Percentiles rank a stretch among this genome's conserved stretches.
These are phyloP conservation scores for Bruguiera gymnorhiza DNA, from an alignment of 345 rosid genomes.

Conservation along the genomic window DNA sequence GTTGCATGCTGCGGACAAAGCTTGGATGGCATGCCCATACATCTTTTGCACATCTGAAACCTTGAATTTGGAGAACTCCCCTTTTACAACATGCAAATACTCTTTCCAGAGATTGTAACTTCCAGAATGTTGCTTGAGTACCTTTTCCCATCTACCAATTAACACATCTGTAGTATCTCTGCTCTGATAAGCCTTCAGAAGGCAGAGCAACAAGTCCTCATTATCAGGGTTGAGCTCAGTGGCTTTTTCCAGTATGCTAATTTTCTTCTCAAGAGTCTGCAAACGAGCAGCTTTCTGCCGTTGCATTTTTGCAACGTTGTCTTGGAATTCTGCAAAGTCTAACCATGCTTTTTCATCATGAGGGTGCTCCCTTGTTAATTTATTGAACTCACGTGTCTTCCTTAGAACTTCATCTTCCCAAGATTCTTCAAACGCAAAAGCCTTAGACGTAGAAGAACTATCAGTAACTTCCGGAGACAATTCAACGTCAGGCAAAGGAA, in stretches of 20 bases:
- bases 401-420: constrained; percentile 91
- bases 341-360: constrained; percentile 77
- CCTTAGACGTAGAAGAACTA: constrained; percentile 21
- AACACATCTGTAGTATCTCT: constrained; percentile 74
- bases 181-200: constrained; percentile 76
- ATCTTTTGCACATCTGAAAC: constrained; percentile 84
- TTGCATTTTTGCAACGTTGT: constrained; percentile 67
- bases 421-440: constrained; percentile 58
- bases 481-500: constrained; percentile 51
- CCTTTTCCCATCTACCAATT: constrained; percentile 78
- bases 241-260: constrained; percentile 90
- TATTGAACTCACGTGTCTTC: constrained; percentile 77
- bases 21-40: constrained; percentile 86
- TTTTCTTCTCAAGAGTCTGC: constrained; percentile 91
- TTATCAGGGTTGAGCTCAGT: constrained; percentile 82
- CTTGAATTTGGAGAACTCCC: constrained; percentile 91
- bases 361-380: constrained; percentile 70
- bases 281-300: constrained; percentile 77
- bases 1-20: constrained; percentile 70
- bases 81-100: constrained; percentile 72
- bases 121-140: constrained; percentile 64
- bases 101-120: constrained; percentile 81
- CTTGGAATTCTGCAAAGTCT: constrained; percentile 86
- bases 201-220: constrained; percentile 70
- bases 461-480: constrained; percentile 30